Percentiles rank a stretch among this genome's conserved stretches.
phyloP scores from a whole-genome alignment of 768 basidiomycete genomes.

The Podaxis sp. region DNA sequence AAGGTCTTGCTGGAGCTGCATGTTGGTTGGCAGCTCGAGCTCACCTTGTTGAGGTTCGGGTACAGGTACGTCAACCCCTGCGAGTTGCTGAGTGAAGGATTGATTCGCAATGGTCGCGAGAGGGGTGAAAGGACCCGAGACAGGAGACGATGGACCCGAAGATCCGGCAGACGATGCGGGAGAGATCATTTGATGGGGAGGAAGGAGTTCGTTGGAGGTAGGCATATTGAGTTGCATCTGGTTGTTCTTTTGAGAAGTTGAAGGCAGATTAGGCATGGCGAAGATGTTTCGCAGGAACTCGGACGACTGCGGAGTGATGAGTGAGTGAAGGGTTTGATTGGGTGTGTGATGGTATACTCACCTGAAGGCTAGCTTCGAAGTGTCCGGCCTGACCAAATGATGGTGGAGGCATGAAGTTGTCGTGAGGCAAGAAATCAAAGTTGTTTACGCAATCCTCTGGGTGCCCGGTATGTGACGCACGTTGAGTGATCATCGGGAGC shows the following conservation, averaged over 20 bases:
- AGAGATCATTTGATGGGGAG: constrained; percentile 44
- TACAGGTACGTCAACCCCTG: constrained; percentile 18
- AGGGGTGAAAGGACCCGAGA: constrained; percentile 51
- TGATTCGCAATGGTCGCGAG: constrained; percentile 29
- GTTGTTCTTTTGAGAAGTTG: constrained; percentile 11
- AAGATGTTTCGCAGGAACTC: constrained; percentile 53
- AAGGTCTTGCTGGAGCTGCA: constrained; percentile 39
- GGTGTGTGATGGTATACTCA: constrained; percentile 22
- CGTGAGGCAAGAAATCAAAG: constrained; percentile 57
- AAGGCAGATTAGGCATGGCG: constrained; percentile 26
- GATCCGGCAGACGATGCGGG: constrained; percentile 46
- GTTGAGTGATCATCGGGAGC: constrained; percentile 58
- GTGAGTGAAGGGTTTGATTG: constrained; percentile 15
- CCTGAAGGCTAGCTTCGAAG: constrained; percentile 48
- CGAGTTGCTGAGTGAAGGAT: constrained; percentile 20
- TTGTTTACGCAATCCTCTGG: constrained; percentile 39
- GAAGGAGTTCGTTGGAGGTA: constrained; percentile 26
- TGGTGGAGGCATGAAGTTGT: constrained; percentile 35
- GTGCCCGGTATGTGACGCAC: constrained; percentile 51
- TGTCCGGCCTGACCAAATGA: constrained; percentile 33
- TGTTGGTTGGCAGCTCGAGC: constrained; percentile 36
- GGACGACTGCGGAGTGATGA: constrained; percentile 33
- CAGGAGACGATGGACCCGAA: constrained; percentile 51
- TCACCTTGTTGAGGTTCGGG: constrained; percentile 30
- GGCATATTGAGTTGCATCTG: not conserved